Conservation (phyloP, 768 basidiomycete genomes). For the Arthromyces matolae region DNA sequence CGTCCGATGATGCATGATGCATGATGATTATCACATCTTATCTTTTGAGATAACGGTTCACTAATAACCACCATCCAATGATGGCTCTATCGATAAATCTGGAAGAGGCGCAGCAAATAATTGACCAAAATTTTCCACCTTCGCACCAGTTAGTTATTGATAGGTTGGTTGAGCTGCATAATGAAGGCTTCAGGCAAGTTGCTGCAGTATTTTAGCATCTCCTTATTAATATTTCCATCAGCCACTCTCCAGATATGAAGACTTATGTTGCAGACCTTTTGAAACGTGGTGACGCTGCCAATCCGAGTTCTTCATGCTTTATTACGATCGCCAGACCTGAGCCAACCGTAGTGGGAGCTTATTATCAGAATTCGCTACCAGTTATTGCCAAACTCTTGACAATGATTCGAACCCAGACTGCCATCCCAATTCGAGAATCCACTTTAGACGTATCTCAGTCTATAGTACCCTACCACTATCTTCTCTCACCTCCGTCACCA, state of each 20-base stretch:
- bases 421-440: conserved; percentile 47
- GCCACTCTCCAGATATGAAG: conserved; percentile 15
- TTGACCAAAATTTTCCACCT: conserved; percentile 10
- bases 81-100: conserved; percentile 7
- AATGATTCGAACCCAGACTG: conserved; percentile 40
- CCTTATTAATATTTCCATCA: too few relatives aligned
- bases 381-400: conserved; percentile 36
- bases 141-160: conserved; percentile 8
- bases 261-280: conserved; percentile 18
- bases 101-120: conserved; percentile 14
- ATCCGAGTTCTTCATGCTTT: conserved; percentile 22
- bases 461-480: conserved; percentile 46
- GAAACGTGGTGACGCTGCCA: conserved; percentile 5
- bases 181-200: conserved; percentile 19
- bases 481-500: conserved; percentile 44
- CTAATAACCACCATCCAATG: too few relatives aligned
- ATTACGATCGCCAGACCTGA: conserved; percentile 25
- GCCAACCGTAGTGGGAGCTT: conserved; percentile 11
- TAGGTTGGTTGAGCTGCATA: conserved; percentile 11
- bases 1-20: too few relatives aligned
- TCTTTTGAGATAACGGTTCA: too few relatives aligned
- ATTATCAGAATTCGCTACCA: conserved; percentile 35
- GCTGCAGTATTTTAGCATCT: too few relatives aligned
- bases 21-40: too few relatives aligned
- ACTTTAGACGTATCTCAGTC: conserved; percentile 45